Conservation (phyloP, 2,329 filamentous ascomycete species). For the Calonectria naviculata region DNA sequence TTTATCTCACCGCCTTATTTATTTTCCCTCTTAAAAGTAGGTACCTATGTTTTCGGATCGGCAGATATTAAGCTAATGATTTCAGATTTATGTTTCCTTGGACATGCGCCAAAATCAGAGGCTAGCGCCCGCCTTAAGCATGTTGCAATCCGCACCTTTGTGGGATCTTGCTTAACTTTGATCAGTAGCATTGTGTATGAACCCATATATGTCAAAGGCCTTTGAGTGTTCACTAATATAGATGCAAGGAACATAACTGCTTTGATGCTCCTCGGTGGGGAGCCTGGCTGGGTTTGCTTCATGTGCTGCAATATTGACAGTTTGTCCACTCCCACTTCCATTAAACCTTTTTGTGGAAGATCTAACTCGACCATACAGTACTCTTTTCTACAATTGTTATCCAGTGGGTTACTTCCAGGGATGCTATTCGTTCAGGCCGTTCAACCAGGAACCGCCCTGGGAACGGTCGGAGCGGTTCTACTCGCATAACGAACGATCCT, state of each 20-base stretch:
- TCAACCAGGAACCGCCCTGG: neutral
- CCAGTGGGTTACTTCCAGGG: neutral
- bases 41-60: constrained; percentile 23
- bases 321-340: constrained; percentile 43
- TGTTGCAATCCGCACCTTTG: neutral
- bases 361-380: neutral
- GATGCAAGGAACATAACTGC: constrained; percentile 65
- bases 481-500: neutral
- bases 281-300: constrained; percentile 73
- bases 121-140: neutral
- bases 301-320: constrained; percentile 74
- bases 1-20: constrained; percentile 73
- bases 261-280: constrained; percentile 67
- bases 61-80: neutral
- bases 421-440: neutral
- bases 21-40: constrained; percentile 68
- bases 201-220: neutral
- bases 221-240: constrained; percentile 8
- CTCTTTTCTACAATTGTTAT: neutral
- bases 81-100: neutral
- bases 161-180: neutral
- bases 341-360: neutral
- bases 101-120: neutral
- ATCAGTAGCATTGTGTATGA: neutral
- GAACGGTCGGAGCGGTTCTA: neutral